phyloP scores from a whole-genome alignment of 768 basidiomycete species.

The Termitomyces sp. region DNA sequence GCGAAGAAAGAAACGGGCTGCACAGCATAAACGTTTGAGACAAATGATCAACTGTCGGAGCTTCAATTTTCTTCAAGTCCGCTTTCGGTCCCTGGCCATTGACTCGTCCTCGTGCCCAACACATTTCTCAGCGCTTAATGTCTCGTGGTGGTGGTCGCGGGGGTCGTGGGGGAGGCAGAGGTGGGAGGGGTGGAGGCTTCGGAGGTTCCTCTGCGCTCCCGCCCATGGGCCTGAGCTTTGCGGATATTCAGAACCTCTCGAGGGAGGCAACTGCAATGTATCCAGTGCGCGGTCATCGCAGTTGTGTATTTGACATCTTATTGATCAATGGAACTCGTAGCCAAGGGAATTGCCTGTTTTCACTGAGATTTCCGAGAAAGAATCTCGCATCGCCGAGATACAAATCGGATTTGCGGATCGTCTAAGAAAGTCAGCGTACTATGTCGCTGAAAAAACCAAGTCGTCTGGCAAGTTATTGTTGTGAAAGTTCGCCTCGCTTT shows the following conservation, averaged over 20 bases:
- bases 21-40: conserved; percentile 16
- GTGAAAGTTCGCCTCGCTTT: conserved; percentile 14
- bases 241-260: conserved; percentile 73
- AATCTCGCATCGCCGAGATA: conserved; percentile 58
- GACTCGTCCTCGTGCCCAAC: conserved; percentile 8
- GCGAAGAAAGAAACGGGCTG: conserved; percentile 4
- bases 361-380: conserved; percentile 59
- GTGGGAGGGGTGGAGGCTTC: conserved; percentile 54
- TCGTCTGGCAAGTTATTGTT: conserved; percentile 38
- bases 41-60: conserved; percentile 32
- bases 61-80: conserved; percentile 28
- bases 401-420: conserved; percentile 65
- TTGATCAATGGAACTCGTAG: conserved; percentile 32
- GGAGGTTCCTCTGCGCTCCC: conserved; percentile 47
- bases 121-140: conserved; percentile 21
- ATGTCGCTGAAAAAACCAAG: conserved; percentile 66
- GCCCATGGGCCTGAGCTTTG: conserved; percentile 78
- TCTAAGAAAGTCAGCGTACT: conserved; percentile 68
- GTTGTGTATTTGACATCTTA: conserved; percentile 17
- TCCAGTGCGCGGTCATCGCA: conserved; percentile 53
- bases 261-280: conserved; percentile 75
- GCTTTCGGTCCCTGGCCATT: conserved; percentile 14
- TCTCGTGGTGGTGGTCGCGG: conserved; percentile 37
- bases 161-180: conserved; percentile 33
- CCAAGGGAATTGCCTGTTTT: conserved; percentile 65